phyloP scores from a whole-genome alignment of 1,284 basidiomycete species.

The Leccinum ponderosum region DNA sequence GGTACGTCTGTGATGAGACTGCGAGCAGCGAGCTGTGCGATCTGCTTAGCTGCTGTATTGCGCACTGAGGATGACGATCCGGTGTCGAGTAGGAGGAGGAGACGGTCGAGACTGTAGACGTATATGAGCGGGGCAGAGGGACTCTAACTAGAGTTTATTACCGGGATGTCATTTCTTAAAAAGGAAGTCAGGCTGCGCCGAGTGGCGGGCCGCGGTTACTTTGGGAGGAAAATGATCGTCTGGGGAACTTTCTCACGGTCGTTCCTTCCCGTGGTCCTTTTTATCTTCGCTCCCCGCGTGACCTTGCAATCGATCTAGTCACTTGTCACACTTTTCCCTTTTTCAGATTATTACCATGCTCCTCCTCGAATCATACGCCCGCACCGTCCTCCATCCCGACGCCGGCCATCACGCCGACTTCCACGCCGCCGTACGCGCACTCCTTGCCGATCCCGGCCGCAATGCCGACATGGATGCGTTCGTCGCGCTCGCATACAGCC shows the following conservation, averaged over 20 bases:
- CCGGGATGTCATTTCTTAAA: constrained; percentile 69
- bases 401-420: constrained; percentile 12
- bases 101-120: constrained; percentile 76
- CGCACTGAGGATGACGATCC: constrained; percentile 86
- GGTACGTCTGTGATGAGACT: constrained; percentile 80
- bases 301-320: constrained; percentile 26
- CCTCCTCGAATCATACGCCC: constrained; percentile 13
- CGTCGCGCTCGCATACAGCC: constrained; percentile 36
- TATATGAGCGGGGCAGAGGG: constrained; percentile 7
- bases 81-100: constrained; percentile 88
- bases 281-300: constrained; percentile 38
- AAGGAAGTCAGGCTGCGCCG: constrained; percentile 39
- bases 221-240: constrained; percentile 42
- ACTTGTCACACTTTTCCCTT: constrained; percentile 9
- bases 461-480: constrained; percentile 27
- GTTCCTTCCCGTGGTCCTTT: constrained; percentile 37
- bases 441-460: constrained; percentile 7
- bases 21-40: constrained; percentile 86
- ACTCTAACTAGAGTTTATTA: constrained; percentile 26
- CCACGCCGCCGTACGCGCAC: constrained; percentile 7
- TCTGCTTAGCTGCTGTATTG: constrained; percentile 89
- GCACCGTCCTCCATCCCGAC: constrained; percentile 13
- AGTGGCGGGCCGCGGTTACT: constrained; percentile 41
- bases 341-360: constrained; percentile 9
- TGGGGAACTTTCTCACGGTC: constrained; percentile 41